A percentile compares a stretch with the other conserved stretches of the same genome.
phyloP scores from a whole-genome alignment of 2,329 filamentous ascomycete species.

The Aspergillus fijiensis region DNA sequence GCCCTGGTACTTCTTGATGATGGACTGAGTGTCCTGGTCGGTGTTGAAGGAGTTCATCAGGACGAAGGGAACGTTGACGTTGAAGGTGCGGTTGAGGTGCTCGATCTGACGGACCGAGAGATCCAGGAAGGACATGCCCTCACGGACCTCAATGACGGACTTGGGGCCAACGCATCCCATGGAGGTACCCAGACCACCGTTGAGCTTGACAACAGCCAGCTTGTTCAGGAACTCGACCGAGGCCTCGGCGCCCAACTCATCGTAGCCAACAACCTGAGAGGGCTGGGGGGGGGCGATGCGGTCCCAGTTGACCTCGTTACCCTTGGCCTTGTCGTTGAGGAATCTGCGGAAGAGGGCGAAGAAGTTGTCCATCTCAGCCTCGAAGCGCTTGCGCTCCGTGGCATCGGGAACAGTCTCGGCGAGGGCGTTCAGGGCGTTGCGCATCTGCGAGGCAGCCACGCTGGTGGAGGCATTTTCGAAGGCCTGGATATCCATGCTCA shows the following conservation, averaged over 20 bases:
- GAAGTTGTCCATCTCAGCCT: conserved; percentile 99
- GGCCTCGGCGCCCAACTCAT: conserved; percentile 82
- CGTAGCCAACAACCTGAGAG: conserved; percentile 93
- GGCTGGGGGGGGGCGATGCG: conserved; percentile 91
- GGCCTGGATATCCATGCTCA: conserved; percentile 59
- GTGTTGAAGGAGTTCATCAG: conserved; percentile 99
- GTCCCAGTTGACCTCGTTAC: conserved; percentile 93
- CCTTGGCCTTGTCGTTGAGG: conserved; percentile 98
- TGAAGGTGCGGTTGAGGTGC: conserved; percentile 97
- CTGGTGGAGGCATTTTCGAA: conserved; percentile 99
- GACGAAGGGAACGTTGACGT: conserved; percentile 95
- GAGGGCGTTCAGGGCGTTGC: conserved; percentile 91
- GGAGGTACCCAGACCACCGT: conserved; percentile 97
- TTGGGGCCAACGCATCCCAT: conserved; percentile 99
- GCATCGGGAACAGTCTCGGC: conserved; percentile 85
- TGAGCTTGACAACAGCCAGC: conserved; percentile 97
- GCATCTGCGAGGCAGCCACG: conserved; percentile 97
- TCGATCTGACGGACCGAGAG: conserved; percentile 98
- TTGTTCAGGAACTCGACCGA: conserved; percentile 95
- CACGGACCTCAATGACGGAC: conserved; percentile 98
- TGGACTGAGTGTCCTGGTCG: conserved; percentile 93
- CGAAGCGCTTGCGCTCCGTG: conserved; percentile 74
- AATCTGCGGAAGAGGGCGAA: conserved; percentile 98
- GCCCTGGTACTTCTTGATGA: conserved; percentile 99
- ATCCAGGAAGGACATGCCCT: conserved; percentile 99